These are phyloP conservation scores for Ceratocystis papillata DNA, from an alignment of 2,329 filamentous ascomycete species.

Conservation along the genomic window DNA sequence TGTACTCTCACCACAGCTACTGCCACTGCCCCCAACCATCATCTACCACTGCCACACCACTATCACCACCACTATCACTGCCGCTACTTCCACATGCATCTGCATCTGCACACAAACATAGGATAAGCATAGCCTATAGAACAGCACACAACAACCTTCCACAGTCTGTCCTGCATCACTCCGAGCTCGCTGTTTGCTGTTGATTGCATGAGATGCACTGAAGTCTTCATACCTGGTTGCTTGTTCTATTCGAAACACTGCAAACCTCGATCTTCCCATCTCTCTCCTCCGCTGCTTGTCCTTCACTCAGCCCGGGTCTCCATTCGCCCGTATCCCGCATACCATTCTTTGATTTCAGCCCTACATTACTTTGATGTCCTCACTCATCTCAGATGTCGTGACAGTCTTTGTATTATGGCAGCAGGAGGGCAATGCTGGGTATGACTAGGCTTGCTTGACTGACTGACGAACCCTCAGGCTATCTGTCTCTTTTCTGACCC, in stretches of 20 bases:
- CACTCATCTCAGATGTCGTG: background rate
- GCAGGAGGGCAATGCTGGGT: background rate
- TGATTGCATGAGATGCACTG: background rate
- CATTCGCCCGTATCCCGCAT: background rate
- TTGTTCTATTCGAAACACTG: background rate
- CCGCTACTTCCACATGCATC: background rate
- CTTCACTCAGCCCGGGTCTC: background rate
- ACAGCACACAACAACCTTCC: background rate
- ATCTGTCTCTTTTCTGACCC: background rate
- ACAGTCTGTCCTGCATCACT: background rate
- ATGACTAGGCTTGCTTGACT: background rate
- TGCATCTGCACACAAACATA: too few species aligned
- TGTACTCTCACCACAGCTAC: slow-evolving; percentile 12
- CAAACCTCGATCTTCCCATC: background rate
- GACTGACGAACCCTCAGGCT: background rate
- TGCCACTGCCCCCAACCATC: background rate
- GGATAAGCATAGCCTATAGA: too few species aligned
- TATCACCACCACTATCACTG: background rate
- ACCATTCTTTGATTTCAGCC: background rate
- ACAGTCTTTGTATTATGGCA: background rate
- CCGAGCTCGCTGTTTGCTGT: too few species aligned
- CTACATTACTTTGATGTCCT: background rate
- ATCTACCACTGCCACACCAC: background rate
- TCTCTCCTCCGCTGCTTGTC: too few species aligned
- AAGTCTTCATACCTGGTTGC: background rate